Evolutionary conservation across 169 alveolate genomes (phyloP), one percentile per base, ranked within the genome.

Genomic region (Cardiosporidium cionae): DNA sequence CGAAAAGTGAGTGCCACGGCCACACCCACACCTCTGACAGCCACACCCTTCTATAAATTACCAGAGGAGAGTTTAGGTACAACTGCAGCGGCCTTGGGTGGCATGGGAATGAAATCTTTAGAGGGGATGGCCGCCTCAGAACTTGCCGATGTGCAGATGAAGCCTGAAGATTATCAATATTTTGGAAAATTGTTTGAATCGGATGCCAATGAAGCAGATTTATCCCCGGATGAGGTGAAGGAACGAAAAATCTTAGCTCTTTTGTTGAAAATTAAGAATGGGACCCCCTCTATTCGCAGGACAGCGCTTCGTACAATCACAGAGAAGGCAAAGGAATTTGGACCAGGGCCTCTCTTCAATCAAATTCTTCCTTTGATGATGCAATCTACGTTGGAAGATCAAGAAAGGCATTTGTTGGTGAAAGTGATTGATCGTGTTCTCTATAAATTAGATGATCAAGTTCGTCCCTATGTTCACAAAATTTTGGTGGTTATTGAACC

Each of bases 401-500:
- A 98, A 91, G 99, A 98, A 84, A 87, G 99, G 34, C 99, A 98
- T 84, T 83, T 96, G 76, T 83, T 98, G 78, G 99, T 96, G 16
- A 98, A 98, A 85, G 98, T 95, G 3, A 96, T 97, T 65, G 99
- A 98, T 71, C 92, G 99, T 78, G 93, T 96, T 44, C 83, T 98
- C 33, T 94, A 94, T 81, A 94, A 96, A 83, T 78, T 98, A 76
- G 99, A 96, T 65, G 98, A 96, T 58, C 71, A 91, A 67, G 99
- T 96, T 28, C 89, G 98, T 22, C 99, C 99, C 1, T 95, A 94
- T 88, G 98, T 97, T 16, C 99, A 96, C 77, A 97, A 97, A 86
- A 96, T 98, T 22, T 80, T 98, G 75, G 99, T 95, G 23, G 99
- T 97, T 28, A 97, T 98, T 7, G 99, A 96, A 82, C 99, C 99